Evolutionary conservation across 2,329 filamentous ascomycete genomes (phyloP).

Genomic region (Seiridium unicorne): DNA sequence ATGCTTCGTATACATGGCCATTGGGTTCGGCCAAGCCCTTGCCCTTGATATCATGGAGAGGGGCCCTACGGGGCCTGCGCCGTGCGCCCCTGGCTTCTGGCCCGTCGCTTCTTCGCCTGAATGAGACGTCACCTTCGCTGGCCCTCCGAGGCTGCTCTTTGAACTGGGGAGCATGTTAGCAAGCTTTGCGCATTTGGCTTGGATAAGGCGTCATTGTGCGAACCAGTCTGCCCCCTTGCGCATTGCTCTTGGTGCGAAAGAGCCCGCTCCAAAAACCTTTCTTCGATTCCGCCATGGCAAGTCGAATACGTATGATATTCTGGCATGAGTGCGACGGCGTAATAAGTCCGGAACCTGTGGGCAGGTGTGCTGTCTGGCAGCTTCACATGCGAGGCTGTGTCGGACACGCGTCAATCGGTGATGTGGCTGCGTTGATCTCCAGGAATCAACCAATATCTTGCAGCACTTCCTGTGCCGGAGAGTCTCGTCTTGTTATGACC

Average conservation of each 20-base stretch:
- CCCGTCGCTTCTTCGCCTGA: constrained; percentile 19
- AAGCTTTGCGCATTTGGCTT: not conserved
- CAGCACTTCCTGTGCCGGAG: too few relatives aligned
- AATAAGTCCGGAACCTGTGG: not conserved
- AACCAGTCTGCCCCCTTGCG: constrained; percentile 3
- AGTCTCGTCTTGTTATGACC: too few relatives aligned
- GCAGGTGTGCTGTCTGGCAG: not conserved
- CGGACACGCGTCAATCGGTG: constrained; percentile 1
- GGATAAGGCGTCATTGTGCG: not conserved
- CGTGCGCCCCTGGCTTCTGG: constrained; percentile 28
- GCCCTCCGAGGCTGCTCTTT: constrained; percentile 28
- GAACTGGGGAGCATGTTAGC: constrained; percentile 19
- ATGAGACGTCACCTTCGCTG: constrained; percentile 31
- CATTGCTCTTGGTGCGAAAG: constrained; percentile 4
- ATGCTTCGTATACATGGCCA: constrained; percentile 25
- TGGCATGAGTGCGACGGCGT: not conserved
- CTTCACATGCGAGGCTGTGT: constrained; percentile 6
- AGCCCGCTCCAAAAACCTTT: constrained; percentile 8
- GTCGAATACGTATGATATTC: too few relatives aligned
- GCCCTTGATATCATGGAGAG: constrained; percentile 34
- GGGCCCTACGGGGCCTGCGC: constrained; percentile 40
- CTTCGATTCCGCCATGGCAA: constrained; percentile 6
- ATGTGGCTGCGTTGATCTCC: not conserved
- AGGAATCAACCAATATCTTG: too few relatives aligned
- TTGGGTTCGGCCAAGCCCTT: constrained; percentile 35